Base-by-base conservation (phyloP, 345 rosid species). In the Lumnitzera littorea region DNA sequence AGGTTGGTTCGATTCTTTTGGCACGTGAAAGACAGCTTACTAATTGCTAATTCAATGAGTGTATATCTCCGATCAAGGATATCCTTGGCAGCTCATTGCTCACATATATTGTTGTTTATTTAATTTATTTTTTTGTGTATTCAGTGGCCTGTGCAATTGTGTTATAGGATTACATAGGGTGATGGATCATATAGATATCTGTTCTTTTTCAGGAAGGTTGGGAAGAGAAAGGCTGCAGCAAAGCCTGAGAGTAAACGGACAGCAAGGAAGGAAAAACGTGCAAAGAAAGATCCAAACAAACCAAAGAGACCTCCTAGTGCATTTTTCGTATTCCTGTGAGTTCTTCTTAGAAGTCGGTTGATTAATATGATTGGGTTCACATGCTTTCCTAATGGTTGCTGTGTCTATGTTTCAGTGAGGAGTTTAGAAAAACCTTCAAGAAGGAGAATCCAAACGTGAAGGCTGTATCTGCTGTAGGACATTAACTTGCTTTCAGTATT, bases 281-380 rank as follows among this genome's bases (percentile, higher is more conserved):
- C 74, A 5, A 78, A 83, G 75, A 83, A 86, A 67, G 89, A 81
- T 51, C 94, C 85, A 0, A 76, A 83, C 73, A 86, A 83, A 74
- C 87, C 89, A 9, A 86, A 86, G 80, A 82, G 89, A 64, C 87
- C 89, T 54, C 73, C 89, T 13, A 83, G 84, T 78, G 89, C 94
- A 55, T 86, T 86, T 78, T 86, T 86, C 66, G 87, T 86, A 24
- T 86, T 86, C 69, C 80, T 86, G 94, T 83, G 72, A 56, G 81
- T 48, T 23, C 5, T 56, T 51, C 58, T 23, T 56, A 46, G 47
- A 13, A 17, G 13, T 29, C 46, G 15, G 6, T 11, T 20, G 11
- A 24, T 13, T 24, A 20, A 46, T 31, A 1, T 15, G 15, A 50
- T 53, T 43, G 23, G 16, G n/a, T n/a, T 14, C 36, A 41, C 2